Percentiles rank a stretch among this genome's conserved stretches.
phyloP scores from a whole-genome alignment of 73 alveolate species.

The Diophrys sp. region DNA sequence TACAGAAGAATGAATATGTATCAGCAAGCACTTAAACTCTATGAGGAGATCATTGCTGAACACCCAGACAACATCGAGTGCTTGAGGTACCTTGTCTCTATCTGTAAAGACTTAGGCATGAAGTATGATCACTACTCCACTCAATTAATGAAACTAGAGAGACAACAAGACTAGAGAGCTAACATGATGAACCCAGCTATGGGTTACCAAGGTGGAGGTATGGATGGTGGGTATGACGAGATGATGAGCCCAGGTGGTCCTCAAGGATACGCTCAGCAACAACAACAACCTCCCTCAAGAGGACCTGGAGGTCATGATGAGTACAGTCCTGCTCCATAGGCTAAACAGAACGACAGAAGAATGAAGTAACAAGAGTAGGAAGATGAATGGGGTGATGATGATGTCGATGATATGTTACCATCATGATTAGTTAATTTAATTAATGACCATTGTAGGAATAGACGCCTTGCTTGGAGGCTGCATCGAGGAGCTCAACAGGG shows the following conservation, averaged over 20 bases:
- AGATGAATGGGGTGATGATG: conserved; percentile 59
- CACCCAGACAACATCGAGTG: conserved; percentile 93
- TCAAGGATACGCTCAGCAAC: neutral
- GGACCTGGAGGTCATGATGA: conserved; percentile 21
- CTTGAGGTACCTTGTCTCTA: conserved; percentile 59
- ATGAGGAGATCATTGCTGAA: conserved; percentile 80
- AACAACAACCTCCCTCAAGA: neutral
- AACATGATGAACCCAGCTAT: conserved; percentile 31
- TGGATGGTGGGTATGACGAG: conserved; percentile 2
- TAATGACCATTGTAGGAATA: neutral
- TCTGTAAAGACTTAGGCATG: conserved; percentile 63
- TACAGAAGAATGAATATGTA: conserved; percentile 83
- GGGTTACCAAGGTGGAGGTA: neutral
- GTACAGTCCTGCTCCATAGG: conserved; percentile 4
- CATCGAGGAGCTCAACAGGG: too few species aligned
- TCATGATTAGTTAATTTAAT: neutral
- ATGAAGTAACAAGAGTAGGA: conserved; percentile 35
- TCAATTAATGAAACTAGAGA: conserved; percentile 40
- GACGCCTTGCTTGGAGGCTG: neutral
- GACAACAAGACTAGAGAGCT: conserved; percentile 45
- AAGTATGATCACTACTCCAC: conserved; percentile 49
- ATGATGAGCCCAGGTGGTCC: conserved; percentile 12
- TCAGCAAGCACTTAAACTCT: conserved; percentile 65
- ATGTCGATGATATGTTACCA: conserved; percentile 23
- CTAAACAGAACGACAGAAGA: conserved; percentile 17